phyloP scores from a whole-genome alignment of 306 rosid genomes.

The Dryas octopetala region DNA sequence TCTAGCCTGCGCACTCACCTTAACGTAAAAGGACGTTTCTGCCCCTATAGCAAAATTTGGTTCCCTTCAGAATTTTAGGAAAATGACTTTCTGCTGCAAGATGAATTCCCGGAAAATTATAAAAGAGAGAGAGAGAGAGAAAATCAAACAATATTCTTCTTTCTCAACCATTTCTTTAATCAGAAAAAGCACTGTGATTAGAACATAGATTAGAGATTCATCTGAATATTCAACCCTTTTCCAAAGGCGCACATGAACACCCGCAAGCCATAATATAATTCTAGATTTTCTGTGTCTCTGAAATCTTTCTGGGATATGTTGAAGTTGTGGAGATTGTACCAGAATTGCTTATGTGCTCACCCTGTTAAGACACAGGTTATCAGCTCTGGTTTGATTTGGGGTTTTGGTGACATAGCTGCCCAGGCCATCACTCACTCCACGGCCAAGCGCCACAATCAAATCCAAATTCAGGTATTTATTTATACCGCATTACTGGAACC shows the following conservation, averaged over 20 bases:
- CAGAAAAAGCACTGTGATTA: neutral
- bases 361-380: slow-evolving; percentile 79
- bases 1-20: too few species aligned
- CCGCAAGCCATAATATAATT: slow-evolving; percentile 7
- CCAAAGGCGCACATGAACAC: slow-evolving; percentile 18
- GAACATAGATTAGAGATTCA: slow-evolving; percentile 11
- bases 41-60: neutral
- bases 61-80: neutral
- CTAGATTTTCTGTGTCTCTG: neutral
- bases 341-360: slow-evolving; percentile 53
- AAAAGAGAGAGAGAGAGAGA: neutral
- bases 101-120: slow-evolving; percentile 13
- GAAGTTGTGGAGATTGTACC: slow-evolving; percentile 79
- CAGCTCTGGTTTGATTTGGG: slow-evolving; percentile 76
- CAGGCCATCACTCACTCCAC: slow-evolving; percentile 68
- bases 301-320: slow-evolving; percentile 28
- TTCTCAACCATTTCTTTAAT: neutral
- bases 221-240: neutral
- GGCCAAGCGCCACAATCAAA: slow-evolving; percentile 26
- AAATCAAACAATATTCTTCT: neutral
- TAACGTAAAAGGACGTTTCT: neutral
- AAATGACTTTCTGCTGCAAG: slow-evolving; percentile 12
- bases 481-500: neutral
- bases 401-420: slow-evolving; percentile 70
- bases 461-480: slow-evolving; percentile 43